Evolutionary conservation across 148 eudicot genomes (phyloP).

Genomic region (Gaultheria prostrata): DNA sequence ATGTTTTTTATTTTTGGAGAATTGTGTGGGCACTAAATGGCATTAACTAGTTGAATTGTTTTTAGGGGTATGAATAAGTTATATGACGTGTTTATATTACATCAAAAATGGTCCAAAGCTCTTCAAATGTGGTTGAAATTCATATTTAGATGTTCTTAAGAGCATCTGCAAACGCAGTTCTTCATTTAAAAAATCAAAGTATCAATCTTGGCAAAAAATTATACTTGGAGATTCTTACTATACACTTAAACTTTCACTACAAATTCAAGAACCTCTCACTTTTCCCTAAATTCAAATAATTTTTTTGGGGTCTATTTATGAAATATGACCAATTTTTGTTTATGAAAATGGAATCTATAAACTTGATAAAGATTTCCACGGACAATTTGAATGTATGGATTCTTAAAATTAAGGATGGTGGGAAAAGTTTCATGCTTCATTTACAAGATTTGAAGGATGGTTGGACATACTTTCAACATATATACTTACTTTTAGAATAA

Average conservation of each 20-base stretch:
- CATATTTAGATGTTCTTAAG: neutral
- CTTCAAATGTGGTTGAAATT: neutral
- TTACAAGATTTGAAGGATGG: neutral
- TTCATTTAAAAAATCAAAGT: neutral
- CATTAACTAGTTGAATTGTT: neutral
- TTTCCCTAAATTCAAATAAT: neutral
- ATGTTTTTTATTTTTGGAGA: neutral
- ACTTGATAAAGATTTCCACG: neutral
- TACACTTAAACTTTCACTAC: neutral
- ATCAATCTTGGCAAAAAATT: neutral
- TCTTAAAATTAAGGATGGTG: neutral
- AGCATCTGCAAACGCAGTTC: neutral
- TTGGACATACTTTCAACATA: neutral
- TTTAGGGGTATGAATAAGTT: neutral
- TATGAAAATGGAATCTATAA: neutral
- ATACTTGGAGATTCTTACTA: neutral
- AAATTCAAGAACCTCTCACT: neutral
- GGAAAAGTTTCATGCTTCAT: neutral
- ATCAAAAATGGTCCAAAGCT: neutral
- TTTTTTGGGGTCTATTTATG: neutral
- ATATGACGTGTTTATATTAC: neutral
- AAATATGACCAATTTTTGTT: neutral
- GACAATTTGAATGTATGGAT: neutral
- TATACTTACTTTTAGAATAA: neutral
- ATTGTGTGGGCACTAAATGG: neutral